Conservation (phyloP, 306 rosid species). For the cucumber (Cucumis sativus) region Cucumber_9930_V3 NC_026661.2:3323501-3324000, state of each 20-base stretch:
- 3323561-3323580: slow-evolving; percentile 96
- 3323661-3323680: slow-evolving; percentile 39
- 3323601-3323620: neutral
- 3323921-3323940: slow-evolving; percentile 39
- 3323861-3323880: slow-evolving; percentile 87
- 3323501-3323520: slow-evolving; percentile 87
- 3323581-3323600: slow-evolving; percentile 18
- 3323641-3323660: neutral
- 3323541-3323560: slow-evolving; percentile 90
- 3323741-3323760: slow-evolving; percentile 97
- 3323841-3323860: slow-evolving; percentile 95
- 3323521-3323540: slow-evolving; percentile 62
- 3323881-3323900: slow-evolving; percentile 98
- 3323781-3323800: slow-evolving; percentile 7
- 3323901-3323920: slow-evolving; percentile 54
- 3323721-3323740: slow-evolving; percentile 65
- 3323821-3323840: slow-evolving; percentile 20
- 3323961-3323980: neutral
- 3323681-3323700: slow-evolving; percentile 78
- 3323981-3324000: neutral
- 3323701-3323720: slow-evolving; percentile 78
- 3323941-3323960: neutral
- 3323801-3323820: neutral
- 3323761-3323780: slow-evolving; percentile 64
- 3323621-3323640: neutral